phyloP scores from a whole-genome alignment of 1,284 basidiomycete genomes.

The Leccinum cinnamomeum region DNA sequence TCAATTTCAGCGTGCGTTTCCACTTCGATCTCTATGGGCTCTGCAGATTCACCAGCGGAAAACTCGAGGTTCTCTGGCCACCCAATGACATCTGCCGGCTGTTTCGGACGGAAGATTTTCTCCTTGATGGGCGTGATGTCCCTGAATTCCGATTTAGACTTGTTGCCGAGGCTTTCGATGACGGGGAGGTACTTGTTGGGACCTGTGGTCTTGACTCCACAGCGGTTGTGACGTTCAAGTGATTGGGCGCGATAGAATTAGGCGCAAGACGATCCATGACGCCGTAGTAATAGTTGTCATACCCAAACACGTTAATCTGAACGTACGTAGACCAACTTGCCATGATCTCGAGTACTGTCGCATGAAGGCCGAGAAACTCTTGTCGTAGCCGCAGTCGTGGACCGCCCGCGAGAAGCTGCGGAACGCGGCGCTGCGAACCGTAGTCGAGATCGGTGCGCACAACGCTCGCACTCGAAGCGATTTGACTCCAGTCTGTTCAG shows the following conservation, averaged over 20 bases:
- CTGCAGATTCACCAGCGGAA: slow-evolving; percentile 81
- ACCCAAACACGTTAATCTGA: slow-evolving; percentile 86
- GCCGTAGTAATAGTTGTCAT: slow-evolving; percentile 88
- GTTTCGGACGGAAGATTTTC: slow-evolving; percentile 63
- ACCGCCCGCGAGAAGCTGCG: slow-evolving; percentile 83
- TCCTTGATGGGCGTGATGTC: slow-evolving; percentile 56
- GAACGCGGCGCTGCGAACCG: slow-evolving; percentile 67
- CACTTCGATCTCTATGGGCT: slow-evolving; percentile 93
- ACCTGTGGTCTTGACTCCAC: slow-evolving; percentile 72
- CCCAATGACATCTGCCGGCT: slow-evolving; percentile 70
- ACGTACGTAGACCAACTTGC: slow-evolving; percentile 84
- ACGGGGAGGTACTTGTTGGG: slow-evolving; percentile 78
- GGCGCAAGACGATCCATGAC: slow-evolving; percentile 87
- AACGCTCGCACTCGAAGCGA: slow-evolving; percentile 59
- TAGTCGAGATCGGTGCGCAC: slow-evolving; percentile 78
- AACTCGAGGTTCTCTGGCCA: slow-evolving; percentile 95
- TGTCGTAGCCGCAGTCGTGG: slow-evolving; percentile 87
- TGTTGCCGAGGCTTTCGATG: slow-evolving; percentile 62
- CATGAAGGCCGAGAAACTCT: slow-evolving; percentile 73
- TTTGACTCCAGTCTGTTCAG: slow-evolving; percentile 68
- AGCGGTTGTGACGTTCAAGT: slow-evolving; percentile 88
- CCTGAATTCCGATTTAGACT: slow-evolving; percentile 62
- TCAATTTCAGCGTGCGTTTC: slow-evolving; percentile 87
- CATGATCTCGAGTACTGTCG: slow-evolving; percentile 77
- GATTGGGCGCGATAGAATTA: slow-evolving; percentile 83